These are phyloP conservation scores for Herpetomonas tarakana DNA, from an alignment of 208 protist species.

Conservation along the genomic window DNA sequence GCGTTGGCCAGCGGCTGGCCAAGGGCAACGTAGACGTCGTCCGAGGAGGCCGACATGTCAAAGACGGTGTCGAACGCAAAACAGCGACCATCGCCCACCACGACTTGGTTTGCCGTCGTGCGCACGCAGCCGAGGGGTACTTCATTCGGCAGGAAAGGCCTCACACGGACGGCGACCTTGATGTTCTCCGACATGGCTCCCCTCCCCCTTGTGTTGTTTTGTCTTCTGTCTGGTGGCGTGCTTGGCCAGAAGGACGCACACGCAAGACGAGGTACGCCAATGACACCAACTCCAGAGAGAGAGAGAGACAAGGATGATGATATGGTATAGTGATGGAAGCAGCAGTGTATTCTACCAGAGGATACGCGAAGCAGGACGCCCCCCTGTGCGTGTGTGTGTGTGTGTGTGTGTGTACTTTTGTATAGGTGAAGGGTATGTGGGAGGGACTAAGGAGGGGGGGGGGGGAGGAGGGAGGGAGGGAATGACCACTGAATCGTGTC, in stretches of 20 bases:
- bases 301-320: no score
- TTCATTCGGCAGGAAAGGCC: slow-evolving; percentile 85
- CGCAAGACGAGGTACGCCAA: no score
- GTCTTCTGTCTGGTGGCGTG: neutral
- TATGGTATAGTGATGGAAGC: no score
- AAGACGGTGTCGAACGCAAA: slow-evolving; percentile 94
- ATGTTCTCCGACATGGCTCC: slow-evolving; percentile 58
- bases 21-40: slow-evolving; percentile 74
- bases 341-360: no score
- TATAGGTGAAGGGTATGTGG: neutral
- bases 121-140: slow-evolving; percentile 35
- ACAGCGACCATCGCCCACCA: slow-evolving; percentile 69
- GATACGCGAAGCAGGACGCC: neutral
- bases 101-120: slow-evolving; percentile 62
- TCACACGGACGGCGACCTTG: slow-evolving; percentile 82
- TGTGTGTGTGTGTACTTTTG: slow-evolving; percentile 7
- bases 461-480: neutral
- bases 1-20: slow-evolving; percentile 67
- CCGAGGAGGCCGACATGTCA: slow-evolving; percentile 36
- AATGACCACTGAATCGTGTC: neutral
- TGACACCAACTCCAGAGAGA: no score
- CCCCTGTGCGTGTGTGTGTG: slow-evolving; percentile 5
- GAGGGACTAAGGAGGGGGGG: no score
- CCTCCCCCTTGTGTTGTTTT: neutral
- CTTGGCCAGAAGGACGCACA: no score